A percentile compares a stretch with the other conserved stretches of the same genome.
Evolutionary conservation across 257 asterid genomes (phyloP).

Genomic region (Thymus quinquecostatus): DNA sequence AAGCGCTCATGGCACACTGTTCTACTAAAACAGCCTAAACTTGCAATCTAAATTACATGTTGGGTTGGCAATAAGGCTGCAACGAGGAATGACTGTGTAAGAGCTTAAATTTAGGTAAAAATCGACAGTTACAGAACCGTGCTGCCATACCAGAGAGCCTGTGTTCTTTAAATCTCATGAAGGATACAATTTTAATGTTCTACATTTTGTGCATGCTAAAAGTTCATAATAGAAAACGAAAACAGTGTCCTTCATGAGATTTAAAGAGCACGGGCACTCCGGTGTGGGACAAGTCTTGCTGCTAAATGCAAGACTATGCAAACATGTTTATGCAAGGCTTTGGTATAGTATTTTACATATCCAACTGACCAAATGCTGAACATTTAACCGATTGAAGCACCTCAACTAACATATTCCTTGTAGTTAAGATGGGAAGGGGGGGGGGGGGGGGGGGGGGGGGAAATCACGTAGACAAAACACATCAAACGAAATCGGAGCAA

Average conservation of each 20-base stretch:
- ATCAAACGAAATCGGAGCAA: slow-evolving; percentile 8
- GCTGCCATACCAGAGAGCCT: too few species aligned
- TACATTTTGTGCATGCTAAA: too few species aligned
- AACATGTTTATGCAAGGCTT: neutral
- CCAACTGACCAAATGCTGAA: neutral
- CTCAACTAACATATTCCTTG: neutral
- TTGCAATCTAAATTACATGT: slow-evolving; percentile 10
- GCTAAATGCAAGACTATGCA: too few species aligned
- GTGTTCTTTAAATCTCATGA: too few species aligned
- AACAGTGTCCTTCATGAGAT: too few species aligned
- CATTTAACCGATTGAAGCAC: neutral
- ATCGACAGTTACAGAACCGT: too few species aligned
- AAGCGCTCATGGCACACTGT: neutral
- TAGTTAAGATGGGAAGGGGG: neutral
- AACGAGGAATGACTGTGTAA: neutral
- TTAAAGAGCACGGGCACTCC: too few species aligned
- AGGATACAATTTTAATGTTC: too few species aligned
- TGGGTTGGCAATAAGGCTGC: neutral
- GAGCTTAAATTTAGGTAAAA: too few species aligned
- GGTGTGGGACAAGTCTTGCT: too few species aligned
- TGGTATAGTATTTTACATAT: neutral
- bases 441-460: too few species aligned
- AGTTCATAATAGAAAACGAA: too few species aligned
- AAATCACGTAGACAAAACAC: neutral
- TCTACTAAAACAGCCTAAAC: slow-evolving; percentile 12